Evolutionary conservation across 2,329 filamentous ascomycete genomes (phyloP), one percentile per base, ranked within the genome.

Genomic region (Curvularia sp.): DNA sequence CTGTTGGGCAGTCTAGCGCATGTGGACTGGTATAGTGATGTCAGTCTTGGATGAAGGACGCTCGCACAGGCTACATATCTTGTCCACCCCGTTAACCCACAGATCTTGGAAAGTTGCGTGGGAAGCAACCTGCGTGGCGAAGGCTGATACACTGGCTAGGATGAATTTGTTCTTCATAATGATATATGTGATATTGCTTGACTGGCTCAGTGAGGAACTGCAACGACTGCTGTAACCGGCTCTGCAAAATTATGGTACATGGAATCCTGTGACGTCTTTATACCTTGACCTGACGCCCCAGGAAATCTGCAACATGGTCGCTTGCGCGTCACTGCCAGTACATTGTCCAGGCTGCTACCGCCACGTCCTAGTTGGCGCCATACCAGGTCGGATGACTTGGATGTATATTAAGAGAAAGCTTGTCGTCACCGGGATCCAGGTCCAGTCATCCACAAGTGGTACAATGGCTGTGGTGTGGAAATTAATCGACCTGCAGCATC

Each of bases 41-140:
- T 67, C 20, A 68, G 60, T 18, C 15, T 20, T 39, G 22, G 22
- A 24, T 22, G 8, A 38, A 4, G 20, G 26, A 8, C 26, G 30
- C 8, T 22, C 46, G 20, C 12, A 13, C 7, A 33, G 28, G 35
- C 15, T 44, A 53, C 65, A 62, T 66, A 69, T 67, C 64, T 69
- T 55, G 53, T 75, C 72, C 43, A 65, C 62, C 2, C 73, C 69
- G 28, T 72, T 66, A 24, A 76, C 64, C 74, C 73, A 75, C 9
- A 76, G 66, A 15, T 74, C 59, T 47, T 75, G 73, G 28, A 66
- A 74, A 9, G 71, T 75, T 39, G 72, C 69, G 58, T 75, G 71
- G 8, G 54, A 62, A 24, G 57, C 55, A n/a, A 64, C 69, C n/a
- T 57, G 63, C 2, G 74, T 75, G n/a, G 74, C 68, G 60, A 75